Evolutionary conservation across 2,329 filamentous ascomycete species (phyloP), one percentile per base, ranked within the genome.

Genomic region (Pyrenophora teres): DNA sequence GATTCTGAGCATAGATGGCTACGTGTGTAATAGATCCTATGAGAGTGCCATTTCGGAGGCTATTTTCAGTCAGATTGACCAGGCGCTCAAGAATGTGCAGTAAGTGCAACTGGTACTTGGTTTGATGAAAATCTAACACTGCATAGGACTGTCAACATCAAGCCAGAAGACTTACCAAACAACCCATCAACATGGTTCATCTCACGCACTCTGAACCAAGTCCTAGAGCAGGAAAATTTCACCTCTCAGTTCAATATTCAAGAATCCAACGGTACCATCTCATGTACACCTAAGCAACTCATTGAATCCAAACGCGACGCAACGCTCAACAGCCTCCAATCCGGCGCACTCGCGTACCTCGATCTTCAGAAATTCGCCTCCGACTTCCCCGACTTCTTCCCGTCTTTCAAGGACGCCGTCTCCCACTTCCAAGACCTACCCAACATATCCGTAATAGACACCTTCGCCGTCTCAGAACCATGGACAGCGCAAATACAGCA

Each of bases 111-210:
- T 30, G 7, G n/a, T 3, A 41, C 7, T 4, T 18, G 6, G 31
- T 16, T 10, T 12, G 23, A 15, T 15, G 18, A 23, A 2, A 15
- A 6, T 36, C 21, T 51, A 31, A 57, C 35, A 51, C 37, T 36
- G 8, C 15, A 21, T n/a, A 68, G 64, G 21, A 37, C 50, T 18
- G 25, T 63, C 6, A 42, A 52, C 4, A 44, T 71, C 13, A 30
- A 31, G 10, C 40, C 68, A 10, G 44, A 50, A 27, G 38, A 57
- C 16, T 31, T 71, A 4, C 52, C 57, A 13, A 64, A 65, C 3
- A 47, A 42, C 9, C 66, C 69, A 7, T 68, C 69, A 9, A 30
- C 31, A 32, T 71, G 66, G 65, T 63, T 63, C 21, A 56, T 66
- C 31, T 48, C 47, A 12, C 52, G 46, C 9, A 50, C 36, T 31